Evolutionary conservation across 306 rosid genomes (phyloP).

Genomic region (Benincasa hispida): DNA sequence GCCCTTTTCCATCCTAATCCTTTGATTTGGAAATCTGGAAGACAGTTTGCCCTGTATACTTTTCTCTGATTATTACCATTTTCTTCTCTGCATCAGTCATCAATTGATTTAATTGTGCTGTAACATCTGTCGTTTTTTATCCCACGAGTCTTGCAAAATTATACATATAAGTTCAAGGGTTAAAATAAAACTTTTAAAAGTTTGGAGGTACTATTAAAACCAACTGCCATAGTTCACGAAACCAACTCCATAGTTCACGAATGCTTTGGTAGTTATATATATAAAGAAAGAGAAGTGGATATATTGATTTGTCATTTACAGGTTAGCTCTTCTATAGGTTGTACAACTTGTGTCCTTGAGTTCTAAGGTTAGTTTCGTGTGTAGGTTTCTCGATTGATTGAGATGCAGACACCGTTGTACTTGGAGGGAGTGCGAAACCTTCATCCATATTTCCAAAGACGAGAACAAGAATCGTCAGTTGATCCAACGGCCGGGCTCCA

Average conservation of each 20-base stretch:
- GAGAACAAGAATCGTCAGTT: slow-evolving; percentile 16
- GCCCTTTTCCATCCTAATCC: background rate
- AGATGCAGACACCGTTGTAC: slow-evolving; percentile 83
- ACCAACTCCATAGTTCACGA: too few relatives aligned
- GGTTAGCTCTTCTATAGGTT: slow-evolving; percentile 5
- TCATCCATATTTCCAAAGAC: slow-evolving; percentile 71
- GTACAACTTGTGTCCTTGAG: too few relatives aligned
- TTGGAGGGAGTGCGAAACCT: slow-evolving; percentile 51
- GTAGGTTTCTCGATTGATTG: slow-evolving; percentile 83
- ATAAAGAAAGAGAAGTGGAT: background rate
- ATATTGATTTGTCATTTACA: background rate
- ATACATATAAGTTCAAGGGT: background rate
- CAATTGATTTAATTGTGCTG: background rate
- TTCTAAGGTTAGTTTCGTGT: too few relatives aligned
- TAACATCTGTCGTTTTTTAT: background rate
- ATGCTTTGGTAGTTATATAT: background rate
- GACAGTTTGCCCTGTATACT: background rate
- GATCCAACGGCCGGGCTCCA: slow-evolving; percentile 5
- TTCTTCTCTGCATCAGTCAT: background rate
- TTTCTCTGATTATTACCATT: background rate
- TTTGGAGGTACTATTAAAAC: too few relatives aligned
- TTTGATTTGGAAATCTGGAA: background rate
- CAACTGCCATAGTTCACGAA: too few relatives aligned
- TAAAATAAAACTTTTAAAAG: too few relatives aligned
- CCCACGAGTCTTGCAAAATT: background rate